Conservation (phyloP, 495 filamentous ascomycete genomes). For the Pyrenula aspistea region DNA sequence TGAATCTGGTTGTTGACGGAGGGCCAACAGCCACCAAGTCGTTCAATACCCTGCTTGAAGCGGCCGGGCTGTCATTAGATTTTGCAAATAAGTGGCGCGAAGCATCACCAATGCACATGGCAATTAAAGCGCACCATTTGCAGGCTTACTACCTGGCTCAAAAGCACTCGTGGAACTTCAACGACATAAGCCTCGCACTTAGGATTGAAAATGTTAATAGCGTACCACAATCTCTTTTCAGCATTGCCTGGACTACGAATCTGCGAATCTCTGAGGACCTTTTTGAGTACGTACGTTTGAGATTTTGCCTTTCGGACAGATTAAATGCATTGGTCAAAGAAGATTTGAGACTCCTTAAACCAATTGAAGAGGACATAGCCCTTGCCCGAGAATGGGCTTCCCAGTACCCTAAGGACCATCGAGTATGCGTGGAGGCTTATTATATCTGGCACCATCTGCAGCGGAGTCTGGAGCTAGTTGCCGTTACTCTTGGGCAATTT, state of each 20-base stretch:
- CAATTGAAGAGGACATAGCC: not conserved
- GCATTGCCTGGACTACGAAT: not conserved
- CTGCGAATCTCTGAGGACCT: not conserved
- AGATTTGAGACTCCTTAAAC: not conserved
- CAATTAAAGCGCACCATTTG: not conserved
- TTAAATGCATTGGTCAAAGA: not conserved
- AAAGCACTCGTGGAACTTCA: not conserved
- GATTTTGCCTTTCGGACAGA: not conserved
- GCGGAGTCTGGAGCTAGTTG: not conserved
- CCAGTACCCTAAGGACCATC: not conserved
- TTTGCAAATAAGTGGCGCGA: slow-evolving; percentile 12
- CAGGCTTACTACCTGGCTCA: not conserved
- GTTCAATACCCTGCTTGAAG: not conserved
- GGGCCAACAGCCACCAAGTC: not conserved
- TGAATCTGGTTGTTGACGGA: not conserved
- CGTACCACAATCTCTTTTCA: not conserved
- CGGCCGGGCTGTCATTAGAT: not conserved
- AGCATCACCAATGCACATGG: slow-evolving; percentile 3
- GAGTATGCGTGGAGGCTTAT: not conserved
- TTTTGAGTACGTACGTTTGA: not conserved
- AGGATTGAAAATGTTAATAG: not conserved
- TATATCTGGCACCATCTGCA: not conserved
- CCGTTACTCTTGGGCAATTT: not conserved
- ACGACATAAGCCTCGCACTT: not conserved
- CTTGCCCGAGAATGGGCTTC: not conserved